Percentiles rank a stretch among this genome's conserved stretches.
phyloP scores from a whole-genome alignment of 75 land plant genomes.

The Pinus tabuliformis region DNA sequence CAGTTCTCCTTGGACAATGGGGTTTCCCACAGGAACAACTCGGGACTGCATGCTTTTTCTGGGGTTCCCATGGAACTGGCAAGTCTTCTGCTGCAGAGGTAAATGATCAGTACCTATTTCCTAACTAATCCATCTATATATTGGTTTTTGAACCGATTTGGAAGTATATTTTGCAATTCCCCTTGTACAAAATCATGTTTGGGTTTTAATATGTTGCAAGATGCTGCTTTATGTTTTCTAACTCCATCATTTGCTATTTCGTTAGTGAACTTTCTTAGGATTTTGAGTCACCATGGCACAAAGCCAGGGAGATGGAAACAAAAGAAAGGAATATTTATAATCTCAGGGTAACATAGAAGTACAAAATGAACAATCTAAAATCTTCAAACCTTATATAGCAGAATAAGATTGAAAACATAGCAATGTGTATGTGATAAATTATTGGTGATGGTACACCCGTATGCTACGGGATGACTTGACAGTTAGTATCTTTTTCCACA shows the following conservation, averaged over 20 bases:
- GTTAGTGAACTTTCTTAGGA: not conserved
- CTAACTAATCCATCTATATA: not conserved
- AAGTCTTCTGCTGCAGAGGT: conserved; percentile 32
- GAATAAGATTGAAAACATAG: not conserved
- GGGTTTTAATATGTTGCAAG: not conserved
- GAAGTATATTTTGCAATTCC: not conserved
- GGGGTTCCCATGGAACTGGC: conserved; percentile 30
- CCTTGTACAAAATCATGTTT: not conserved
- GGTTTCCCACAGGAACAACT: conserved; percentile 30
- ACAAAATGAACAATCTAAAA: not conserved
- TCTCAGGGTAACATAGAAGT: not conserved
- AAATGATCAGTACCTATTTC: not conserved
- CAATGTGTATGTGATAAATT: not conserved
- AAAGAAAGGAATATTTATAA: not conserved
- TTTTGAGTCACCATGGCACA: not conserved
- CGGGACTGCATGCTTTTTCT: conserved; percentile 32
- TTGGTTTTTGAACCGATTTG: not conserved
- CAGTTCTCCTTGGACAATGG: conserved; percentile 33
- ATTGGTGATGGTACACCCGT: not conserved
- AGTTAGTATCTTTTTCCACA: no score
- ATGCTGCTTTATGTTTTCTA: not conserved
- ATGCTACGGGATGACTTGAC: no score
- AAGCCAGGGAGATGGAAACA: not conserved
- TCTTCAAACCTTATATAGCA: not conserved
- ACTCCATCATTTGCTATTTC: not conserved